phyloP scores from a whole-genome alignment of 768 basidiomycete species.

The Suillus occidentalis region DNA sequence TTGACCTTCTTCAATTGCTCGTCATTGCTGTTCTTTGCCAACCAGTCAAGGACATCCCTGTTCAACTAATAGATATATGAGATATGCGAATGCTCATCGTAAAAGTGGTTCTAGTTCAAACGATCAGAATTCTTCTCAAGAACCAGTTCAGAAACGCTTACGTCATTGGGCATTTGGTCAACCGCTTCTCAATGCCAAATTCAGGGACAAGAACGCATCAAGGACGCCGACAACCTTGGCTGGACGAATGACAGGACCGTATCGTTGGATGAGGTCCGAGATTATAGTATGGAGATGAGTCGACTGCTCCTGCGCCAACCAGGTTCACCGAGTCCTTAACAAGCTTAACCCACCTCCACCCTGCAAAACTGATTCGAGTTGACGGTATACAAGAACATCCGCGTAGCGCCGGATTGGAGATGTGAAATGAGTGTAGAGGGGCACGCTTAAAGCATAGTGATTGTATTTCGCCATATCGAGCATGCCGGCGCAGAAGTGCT shows the following conservation, averaged over 20 bases:
- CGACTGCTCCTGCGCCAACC: constrained; percentile 95
- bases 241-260: constrained; percentile 93
- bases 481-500: constrained; percentile 99
- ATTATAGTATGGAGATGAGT: constrained; percentile 92
- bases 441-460: constrained; percentile 87
- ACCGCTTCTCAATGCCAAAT: constrained; percentile 99
- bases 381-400: constrained; percentile 94
- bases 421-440: constrained; percentile 93
- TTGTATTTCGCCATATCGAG: constrained; percentile 97
- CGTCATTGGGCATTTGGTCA: constrained; percentile 98
- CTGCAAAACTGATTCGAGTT: constrained; percentile 86
- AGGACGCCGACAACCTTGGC: constrained; percentile 95
- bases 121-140: constrained; percentile 18
- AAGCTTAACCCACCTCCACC: constrained; percentile 51
- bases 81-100: constrained; percentile 91
- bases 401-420: constrained; percentile 93
- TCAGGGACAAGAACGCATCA: constrained; percentile 94
- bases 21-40: constrained; percentile 94
- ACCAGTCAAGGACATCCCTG: constrained; percentile 91
- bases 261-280: constrained; percentile 89
- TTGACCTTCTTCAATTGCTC: constrained; percentile 95
- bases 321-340: constrained; percentile 84
- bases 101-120: constrained; percentile 77
- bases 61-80: constrained; percentile 96
- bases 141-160: constrained; percentile 37